Conservation (phyloP, 495 filamentous ascomycete genomes). For the Aspergillus indologenus region DNA sequence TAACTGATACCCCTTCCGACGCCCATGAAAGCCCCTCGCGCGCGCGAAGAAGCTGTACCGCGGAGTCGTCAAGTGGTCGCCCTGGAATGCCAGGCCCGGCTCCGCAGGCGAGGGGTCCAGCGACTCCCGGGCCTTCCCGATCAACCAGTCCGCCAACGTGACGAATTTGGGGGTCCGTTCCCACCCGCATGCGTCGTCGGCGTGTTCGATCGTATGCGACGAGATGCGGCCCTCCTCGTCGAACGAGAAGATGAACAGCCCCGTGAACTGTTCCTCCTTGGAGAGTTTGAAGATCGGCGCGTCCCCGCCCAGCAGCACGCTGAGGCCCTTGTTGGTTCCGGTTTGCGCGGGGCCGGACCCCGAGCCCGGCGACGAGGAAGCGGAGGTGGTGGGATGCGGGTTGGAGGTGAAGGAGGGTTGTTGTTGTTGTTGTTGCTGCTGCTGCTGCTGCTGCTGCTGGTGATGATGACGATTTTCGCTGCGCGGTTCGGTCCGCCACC, state of each 20-base stretch:
- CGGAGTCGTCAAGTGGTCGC: constrained; percentile 4
- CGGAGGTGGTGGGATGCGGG: background rate
- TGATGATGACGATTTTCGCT: constrained; percentile 25
- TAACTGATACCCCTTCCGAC: background rate
- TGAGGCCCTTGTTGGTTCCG: constrained; percentile 39
- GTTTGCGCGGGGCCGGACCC: constrained; percentile 19
- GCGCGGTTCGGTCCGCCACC: constrained; percentile 69
- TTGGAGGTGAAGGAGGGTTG: constrained; percentile 2
- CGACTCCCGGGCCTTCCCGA: constrained; percentile 58
- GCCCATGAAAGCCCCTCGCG: background rate
- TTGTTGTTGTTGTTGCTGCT: no score
- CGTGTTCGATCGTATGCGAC: constrained; percentile 91
- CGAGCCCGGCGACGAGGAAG: background rate
- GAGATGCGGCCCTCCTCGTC: constrained; percentile 81
- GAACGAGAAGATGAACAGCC: constrained; percentile 93
- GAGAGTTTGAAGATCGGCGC: constrained; percentile 69
- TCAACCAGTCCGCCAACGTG: constrained; percentile 82
- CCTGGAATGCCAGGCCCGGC: constrained; percentile 32
- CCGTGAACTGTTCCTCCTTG: constrained; percentile 55
- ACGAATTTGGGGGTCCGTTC: constrained; percentile 71
- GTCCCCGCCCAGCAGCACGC: constrained; percentile 54
- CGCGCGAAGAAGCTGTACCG: background rate
- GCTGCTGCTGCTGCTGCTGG: no score
- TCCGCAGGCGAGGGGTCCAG: constrained; percentile 37
- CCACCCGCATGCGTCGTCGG: constrained; percentile 71